Evolutionary conservation across 2,329 filamentous ascomycete species (phyloP), one percentile per base, ranked within the genome.

Genomic region (Hymenoscyphus infarciens): DNA sequence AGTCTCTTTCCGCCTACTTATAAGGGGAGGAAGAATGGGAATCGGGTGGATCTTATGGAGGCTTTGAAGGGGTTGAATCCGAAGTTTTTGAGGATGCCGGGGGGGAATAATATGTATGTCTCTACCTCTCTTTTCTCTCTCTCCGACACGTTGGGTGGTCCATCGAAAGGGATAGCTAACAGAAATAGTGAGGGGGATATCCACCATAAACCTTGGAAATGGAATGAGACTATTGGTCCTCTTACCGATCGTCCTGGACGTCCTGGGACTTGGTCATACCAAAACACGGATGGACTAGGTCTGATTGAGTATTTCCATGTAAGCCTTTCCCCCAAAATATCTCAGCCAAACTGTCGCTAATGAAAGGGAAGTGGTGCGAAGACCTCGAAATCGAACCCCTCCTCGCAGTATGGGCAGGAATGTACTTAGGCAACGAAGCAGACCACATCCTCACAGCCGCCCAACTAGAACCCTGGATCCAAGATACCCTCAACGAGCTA

Each of bases 101-200:
- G 87, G 5, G 87, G 85, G 8, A 87, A 87, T 70, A 87, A 86
- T 76, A 74, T 88, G 72, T 74, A n/a, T n/a, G n/a, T n/a, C n/a
- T n/a, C n/a, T n/a, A n/a, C n/a, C n/a, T n/a, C n/a, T n/a, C n/a
- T n/a, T n/a, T n/a, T n/a, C n/a, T n/a, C n/a, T n/a, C n/a, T n/a
- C n/a, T n/a, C n/a, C n/a, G n/a, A n/a, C n/a, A n/a, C n/a, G n/a
- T n/a, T n/a, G n/a, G n/a, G n/a, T n/a, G n/a, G n/a, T n/a, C n/a
- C n/a, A n/a, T n/a, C n/a, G n/a, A n/a, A n/a, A n/a, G n/a, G n/a
- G n/a, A n/a, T n/a, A n/a, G n/a, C 63, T 66, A 11, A 76, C 54
- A 75, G 70, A 66, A 39, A 35, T 61, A 72, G 63, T 59, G 73
- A 72, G 68, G 70, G 68, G 55, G 66, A 65, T 56, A 39, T 57